Conservation (phyloP, 257 asterid genomes). For the Fraxinus excelsior region DNA sequence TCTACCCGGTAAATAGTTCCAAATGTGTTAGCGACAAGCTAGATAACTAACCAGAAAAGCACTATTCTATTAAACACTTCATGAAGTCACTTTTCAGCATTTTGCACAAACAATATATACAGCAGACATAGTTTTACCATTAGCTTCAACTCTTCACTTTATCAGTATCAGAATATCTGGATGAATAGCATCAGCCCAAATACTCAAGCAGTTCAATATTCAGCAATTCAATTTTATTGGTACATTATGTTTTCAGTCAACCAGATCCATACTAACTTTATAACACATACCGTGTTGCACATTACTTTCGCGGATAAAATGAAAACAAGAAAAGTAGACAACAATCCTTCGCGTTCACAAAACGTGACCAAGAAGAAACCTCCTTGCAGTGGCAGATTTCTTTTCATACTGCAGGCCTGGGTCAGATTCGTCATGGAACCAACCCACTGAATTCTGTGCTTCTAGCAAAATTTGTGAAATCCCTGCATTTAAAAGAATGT, state of each 20-base stretch:
- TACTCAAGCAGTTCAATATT: slow-evolving; percentile 12
- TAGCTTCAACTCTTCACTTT: not conserved
- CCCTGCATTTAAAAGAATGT: slow-evolving; percentile 40
- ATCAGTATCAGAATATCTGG: slow-evolving; percentile 8
- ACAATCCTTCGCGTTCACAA: slow-evolving; percentile 29
- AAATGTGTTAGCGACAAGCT: slow-evolving; percentile 4
- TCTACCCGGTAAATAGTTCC: not conserved
- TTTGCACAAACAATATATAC: not conserved
- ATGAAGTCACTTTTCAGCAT: slow-evolving; percentile 5
- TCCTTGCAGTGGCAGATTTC: slow-evolving; percentile 43
- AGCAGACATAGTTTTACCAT: not conserved
- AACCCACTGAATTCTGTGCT: slow-evolving; percentile 79
- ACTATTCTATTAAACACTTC: not conserved
- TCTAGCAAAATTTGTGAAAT: slow-evolving; percentile 72
- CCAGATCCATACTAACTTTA: not conserved
- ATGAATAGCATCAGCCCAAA: not conserved
- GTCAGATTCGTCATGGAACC: slow-evolving; percentile 68
- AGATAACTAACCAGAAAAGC: not conserved
- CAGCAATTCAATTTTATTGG: slow-evolving; percentile 21
- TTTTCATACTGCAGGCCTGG: slow-evolving; percentile 37
- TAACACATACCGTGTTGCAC: not conserved
- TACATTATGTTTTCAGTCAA: slow-evolving; percentile 33
- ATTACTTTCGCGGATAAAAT: slow-evolving; percentile 14
- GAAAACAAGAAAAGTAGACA: not conserved
- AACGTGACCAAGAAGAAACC: slow-evolving; percentile 56